A percentile compares a stretch with the other conserved stretches of the same genome.
Evolutionary conservation across 345 rosid genomes (phyloP).

Genomic region (Cardamine resedifolia): DNA sequence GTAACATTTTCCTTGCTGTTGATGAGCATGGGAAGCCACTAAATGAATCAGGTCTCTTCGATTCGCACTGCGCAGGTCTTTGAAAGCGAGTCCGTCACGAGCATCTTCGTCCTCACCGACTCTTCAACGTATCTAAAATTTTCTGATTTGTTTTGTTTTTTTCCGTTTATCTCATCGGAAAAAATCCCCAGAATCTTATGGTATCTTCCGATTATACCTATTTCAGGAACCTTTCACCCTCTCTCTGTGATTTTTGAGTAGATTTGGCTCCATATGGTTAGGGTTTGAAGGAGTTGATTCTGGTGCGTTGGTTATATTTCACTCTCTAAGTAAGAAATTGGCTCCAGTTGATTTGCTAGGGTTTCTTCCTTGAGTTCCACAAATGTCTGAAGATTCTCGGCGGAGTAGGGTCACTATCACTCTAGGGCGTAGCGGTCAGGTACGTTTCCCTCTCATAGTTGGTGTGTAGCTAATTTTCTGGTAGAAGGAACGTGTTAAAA

Average conservation of each 20-base stretch:
- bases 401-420: conserved; percentile 77
- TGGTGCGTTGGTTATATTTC: conserved; percentile 13
- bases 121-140: background rate
- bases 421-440: conserved; percentile 87
- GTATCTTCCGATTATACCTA: background rate
- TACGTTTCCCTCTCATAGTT: conserved; percentile 25
- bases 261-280: conserved; percentile 20
- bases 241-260: conserved; percentile 17
- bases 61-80: background rate
- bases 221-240: conserved; percentile 10
- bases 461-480: background rate
- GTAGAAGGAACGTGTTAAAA: background rate
- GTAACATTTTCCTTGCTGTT: background rate
- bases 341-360: conserved; percentile 36
- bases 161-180: conserved; percentile 8
- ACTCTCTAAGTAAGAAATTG: background rate
- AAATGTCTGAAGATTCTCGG: conserved; percentile 72
- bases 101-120: conserved; percentile 21
- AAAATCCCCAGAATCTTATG: background rate
- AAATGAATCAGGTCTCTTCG: conserved; percentile 20
- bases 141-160: background rate
- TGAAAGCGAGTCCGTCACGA: conserved; percentile 6
- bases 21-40: conserved; percentile 26
- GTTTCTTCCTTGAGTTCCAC: conserved; percentile 37
- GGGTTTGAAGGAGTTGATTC: conserved; percentile 30